These are phyloP conservation scores for Fusarium mexicanum DNA, from an alignment of 2,329 filamentous ascomycete genomes.

Conservation along the genomic window DNA sequence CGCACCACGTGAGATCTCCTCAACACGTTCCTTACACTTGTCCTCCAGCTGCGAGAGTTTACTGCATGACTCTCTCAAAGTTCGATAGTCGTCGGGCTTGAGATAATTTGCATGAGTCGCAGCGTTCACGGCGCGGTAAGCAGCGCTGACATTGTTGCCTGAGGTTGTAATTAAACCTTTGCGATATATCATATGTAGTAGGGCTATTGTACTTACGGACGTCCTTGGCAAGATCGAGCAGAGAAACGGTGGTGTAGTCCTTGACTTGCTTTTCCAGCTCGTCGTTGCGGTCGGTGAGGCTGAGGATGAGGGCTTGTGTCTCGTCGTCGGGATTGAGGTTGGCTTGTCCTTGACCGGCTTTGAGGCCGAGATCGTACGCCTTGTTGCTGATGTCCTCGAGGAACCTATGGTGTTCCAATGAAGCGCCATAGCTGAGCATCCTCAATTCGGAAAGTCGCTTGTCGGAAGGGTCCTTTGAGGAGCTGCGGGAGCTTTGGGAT, in stretches of 20 bases:
- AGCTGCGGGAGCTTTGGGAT: not conserved
- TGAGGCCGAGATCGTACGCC: not conserved
- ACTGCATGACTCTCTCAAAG: fast-evolving
- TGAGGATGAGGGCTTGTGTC: not conserved
- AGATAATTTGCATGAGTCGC: fast-evolving
- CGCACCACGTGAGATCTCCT: fast-evolving
- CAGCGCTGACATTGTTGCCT: not conserved
- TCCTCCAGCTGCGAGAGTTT: not conserved
- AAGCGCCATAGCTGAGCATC: not conserved
- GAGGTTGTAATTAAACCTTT: fast-evolving
- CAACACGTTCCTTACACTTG: fast-evolving
- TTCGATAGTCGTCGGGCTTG: no score
- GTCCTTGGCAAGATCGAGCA: not conserved
- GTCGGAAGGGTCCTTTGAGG: not conserved
- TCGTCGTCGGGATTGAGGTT: not conserved
- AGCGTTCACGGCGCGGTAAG: not conserved
- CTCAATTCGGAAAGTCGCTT: not conserved
- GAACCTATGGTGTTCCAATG: not conserved
- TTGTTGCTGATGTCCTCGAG: not conserved
- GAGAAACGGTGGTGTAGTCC: fast-evolving
- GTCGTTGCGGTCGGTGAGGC: not conserved
- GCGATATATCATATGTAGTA: no score
- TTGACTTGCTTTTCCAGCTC: not conserved
- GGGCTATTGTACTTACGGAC: not conserved
- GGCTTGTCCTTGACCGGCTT: not conserved